A percentile compares a stretch with the other conserved stretches of the same genome.
phyloP scores from a whole-genome alignment of 1,284 basidiomycete species.

The Xerocomus cyaneibrunnescens region DNA sequence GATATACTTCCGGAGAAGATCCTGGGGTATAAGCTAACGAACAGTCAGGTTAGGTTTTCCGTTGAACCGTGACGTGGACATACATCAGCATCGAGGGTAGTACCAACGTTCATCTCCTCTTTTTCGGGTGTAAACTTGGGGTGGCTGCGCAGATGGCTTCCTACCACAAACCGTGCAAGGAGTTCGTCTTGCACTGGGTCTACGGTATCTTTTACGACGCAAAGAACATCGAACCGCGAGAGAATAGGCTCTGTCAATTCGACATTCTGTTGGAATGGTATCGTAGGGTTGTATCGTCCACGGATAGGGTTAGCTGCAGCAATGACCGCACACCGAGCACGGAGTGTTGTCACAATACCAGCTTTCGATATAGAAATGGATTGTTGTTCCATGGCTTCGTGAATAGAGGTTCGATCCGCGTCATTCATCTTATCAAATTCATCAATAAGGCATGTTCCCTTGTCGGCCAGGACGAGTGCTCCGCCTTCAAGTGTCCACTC shows the following conservation, averaged over 20 bases:
- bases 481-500: conserved; percentile 99
- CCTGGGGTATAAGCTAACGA: conserved; percentile 90
- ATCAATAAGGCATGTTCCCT: conserved; percentile 98
- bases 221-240: conserved; percentile 98
- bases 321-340: conserved; percentile 96
- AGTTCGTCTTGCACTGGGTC: conserved; percentile 98
- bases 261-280: conserved; percentile 98
- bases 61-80: conserved; percentile 33
- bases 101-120: conserved; percentile 89
- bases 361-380: conserved; percentile 99
- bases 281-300: conserved; percentile 95
- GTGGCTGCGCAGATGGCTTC: conserved; percentile 92
- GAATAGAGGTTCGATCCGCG: conserved; percentile 94
- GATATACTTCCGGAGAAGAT: conserved; percentile 97
- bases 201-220: conserved; percentile 97
- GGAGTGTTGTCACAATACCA: conserved; percentile 95
- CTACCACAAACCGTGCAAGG: conserved; percentile 95
- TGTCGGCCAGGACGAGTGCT: conserved; percentile 95
- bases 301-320: conserved; percentile 98
- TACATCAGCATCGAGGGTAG: conserved; percentile 89
- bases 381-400: conserved; percentile 99
- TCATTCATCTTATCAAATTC: conserved; percentile 99
- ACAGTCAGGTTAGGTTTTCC: conserved; percentile 12
- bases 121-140: conserved; percentile 85
- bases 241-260: conserved; percentile 98